These are phyloP conservation scores for Tulasnella sp. DNA, from an alignment of 768 basidiomycete species.

Conservation along the genomic window DNA sequence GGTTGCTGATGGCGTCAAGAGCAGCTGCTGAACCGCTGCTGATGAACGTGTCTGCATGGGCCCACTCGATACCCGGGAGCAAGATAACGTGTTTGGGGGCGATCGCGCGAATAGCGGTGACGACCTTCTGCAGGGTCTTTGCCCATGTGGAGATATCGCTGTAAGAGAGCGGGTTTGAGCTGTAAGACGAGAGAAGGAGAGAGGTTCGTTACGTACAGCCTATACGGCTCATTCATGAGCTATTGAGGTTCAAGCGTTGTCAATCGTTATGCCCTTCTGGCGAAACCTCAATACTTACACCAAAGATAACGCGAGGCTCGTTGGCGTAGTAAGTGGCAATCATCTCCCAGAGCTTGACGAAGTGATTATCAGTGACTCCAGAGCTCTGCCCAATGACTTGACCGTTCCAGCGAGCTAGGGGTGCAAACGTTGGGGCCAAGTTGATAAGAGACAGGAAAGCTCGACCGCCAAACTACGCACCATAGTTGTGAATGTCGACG, in stretches of 20 bases:
- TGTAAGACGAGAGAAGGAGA: neutral
- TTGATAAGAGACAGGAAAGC: slow-evolving; percentile 30
- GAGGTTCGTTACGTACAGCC: slow-evolving; percentile 36
- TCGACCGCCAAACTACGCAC: neutral
- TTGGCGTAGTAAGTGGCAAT: slow-evolving; percentile 51
- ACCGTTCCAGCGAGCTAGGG: slow-evolving; percentile 49
- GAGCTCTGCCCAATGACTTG: slow-evolving; percentile 57
- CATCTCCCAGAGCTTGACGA: slow-evolving; percentile 53
- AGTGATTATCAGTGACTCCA: slow-evolving; percentile 48
- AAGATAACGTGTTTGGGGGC: slow-evolving; percentile 56
- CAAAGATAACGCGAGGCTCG: slow-evolving; percentile 40
- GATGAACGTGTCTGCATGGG: slow-evolving; percentile 43
- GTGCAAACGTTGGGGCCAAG: neutral
- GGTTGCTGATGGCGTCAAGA: slow-evolving; percentile 46
- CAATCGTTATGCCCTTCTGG: neutral
- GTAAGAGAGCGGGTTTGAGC: neutral
- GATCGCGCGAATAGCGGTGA: slow-evolving; percentile 60
- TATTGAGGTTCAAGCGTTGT: neutral
- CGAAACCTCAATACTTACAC: slow-evolving; percentile 12
- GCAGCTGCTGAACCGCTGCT: slow-evolving; percentile 50
- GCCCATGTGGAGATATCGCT: slow-evolving; percentile 51
- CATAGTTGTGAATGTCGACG: slow-evolving; percentile 44
- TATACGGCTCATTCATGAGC: slow-evolving; percentile 62
- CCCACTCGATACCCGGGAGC: slow-evolving; percentile 57
- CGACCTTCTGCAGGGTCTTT: slow-evolving; percentile 51